Conservation (phyloP, 768 basidiomycete species). For the Mycena latifolia region DNA sequence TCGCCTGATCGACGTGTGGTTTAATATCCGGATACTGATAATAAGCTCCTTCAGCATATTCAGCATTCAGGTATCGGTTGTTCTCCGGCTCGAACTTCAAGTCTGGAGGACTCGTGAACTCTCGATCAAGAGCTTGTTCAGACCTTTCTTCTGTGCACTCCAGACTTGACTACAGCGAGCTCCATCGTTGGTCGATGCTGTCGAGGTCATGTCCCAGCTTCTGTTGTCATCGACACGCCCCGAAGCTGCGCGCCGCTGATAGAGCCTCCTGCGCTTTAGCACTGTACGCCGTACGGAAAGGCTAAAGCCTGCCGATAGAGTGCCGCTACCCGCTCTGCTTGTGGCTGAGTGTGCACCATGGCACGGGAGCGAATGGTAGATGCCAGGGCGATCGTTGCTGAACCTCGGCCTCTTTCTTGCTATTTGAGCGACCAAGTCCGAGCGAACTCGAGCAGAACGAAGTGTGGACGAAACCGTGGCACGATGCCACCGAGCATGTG, state of each 20-base stretch:
- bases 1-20: constrained; percentile 77
- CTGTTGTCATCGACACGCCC: constrained; percentile 24
- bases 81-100: constrained; percentile 78
- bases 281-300: constrained; percentile 83
- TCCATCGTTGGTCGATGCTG: constrained; percentile 44
- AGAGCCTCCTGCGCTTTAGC: constrained; percentile 67
- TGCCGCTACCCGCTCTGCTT: constrained; percentile 75
- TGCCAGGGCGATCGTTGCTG: too few relatives aligned
- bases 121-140: constrained; percentile 59
- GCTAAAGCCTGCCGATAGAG: constrained; percentile 89
- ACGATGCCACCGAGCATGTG: background rate
- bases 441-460: too few relatives aligned
- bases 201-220: constrained; percentile 10
- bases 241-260: constrained; percentile 42
- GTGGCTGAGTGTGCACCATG: too few relatives aligned
- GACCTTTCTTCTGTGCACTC: constrained; percentile 33
- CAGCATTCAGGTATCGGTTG: constrained; percentile 62
- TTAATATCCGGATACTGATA: constrained; percentile 72
- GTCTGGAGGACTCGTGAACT: constrained; percentile 60
- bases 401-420: too few relatives aligned
- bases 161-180: constrained; percentile 42
- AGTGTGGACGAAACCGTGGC: too few relatives aligned
- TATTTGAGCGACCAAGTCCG: too few relatives aligned
- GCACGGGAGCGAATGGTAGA: too few relatives aligned
- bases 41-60: constrained; percentile 78